Conservation (phyloP, 2,329 filamentous ascomycete genomes). For the Phialocephala sp. region DNA sequence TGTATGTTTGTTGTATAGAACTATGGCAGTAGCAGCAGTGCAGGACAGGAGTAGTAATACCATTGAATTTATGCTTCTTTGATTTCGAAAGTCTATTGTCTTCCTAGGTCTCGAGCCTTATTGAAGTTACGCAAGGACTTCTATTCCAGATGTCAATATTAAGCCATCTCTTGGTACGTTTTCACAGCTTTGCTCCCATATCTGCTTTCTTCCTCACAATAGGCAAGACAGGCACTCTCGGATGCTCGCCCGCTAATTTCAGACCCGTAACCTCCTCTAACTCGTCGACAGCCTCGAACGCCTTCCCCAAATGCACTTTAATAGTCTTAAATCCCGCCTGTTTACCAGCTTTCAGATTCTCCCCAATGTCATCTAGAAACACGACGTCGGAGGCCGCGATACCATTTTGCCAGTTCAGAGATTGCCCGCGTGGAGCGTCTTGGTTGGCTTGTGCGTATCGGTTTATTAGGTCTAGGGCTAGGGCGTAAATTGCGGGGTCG, state of each 20-base stretch:
- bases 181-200: constrained; percentile 15
- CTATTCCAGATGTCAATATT: not conserved
- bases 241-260: constrained; percentile 49
- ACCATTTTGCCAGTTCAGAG: constrained; percentile 53
- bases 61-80: not conserved
- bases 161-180: too few relatives aligned
- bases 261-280: constrained; percentile 79
- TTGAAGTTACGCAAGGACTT: too few relatives aligned
- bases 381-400: constrained; percentile 72
- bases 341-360: constrained; percentile 84
- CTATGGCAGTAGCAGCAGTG: too few relatives aligned
- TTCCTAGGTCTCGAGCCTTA: too few relatives aligned
- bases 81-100: not conserved
- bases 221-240: constrained; percentile 34
- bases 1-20: too few relatives aligned
- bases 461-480: constrained; percentile 71
- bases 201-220: constrained; percentile 18
- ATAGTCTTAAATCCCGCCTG: constrained; percentile 79
- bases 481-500: constrained; percentile 78
- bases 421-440: constrained; percentile 43
- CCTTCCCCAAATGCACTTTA: constrained; percentile 80
- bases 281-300: constrained; percentile 81
- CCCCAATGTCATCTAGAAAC: constrained; percentile 88
- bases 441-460: constrained; percentile 62
- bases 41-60: too few relatives aligned